Percentiles rank a stretch among this genome's conserved stretches.
These are phyloP conservation scores for Nannochloropsis salina DNA, from an alignment of 108 stramenopile species.

Conservation along the genomic window DNA sequence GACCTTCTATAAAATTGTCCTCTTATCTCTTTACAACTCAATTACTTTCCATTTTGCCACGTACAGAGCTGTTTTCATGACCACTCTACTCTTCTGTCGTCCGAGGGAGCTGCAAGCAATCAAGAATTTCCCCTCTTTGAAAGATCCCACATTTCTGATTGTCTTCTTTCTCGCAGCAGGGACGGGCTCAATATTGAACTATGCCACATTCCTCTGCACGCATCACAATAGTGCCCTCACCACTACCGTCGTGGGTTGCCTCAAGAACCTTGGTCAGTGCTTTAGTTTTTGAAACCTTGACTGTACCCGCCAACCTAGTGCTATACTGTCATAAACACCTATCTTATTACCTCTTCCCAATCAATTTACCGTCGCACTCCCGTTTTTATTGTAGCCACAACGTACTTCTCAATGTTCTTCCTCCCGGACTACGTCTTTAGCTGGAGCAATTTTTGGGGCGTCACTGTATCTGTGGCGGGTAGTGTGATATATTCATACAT, in stretches of 20 bases:
- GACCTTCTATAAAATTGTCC: not conserved
- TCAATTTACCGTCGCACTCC: not conserved
- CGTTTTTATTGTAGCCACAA: constrained; percentile 43
- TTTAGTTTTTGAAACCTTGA: too few species aligned
- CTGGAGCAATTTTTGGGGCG: constrained; percentile 49
- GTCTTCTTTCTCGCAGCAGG: constrained; percentile 25
- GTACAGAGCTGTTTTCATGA: not conserved
- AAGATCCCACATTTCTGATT: not conserved
- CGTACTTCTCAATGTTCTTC: constrained; percentile 56
- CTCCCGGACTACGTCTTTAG: constrained; percentile 56
- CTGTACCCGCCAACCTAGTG: too few species aligned
- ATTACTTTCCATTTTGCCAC: not conserved
- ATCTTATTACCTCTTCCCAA: not conserved
- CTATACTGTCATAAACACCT: not conserved
- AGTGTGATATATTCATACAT: constrained; percentile 51
- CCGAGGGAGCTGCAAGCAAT: not conserved
- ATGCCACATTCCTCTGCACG: constrained; percentile 60
- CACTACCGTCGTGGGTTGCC: constrained; percentile 59
- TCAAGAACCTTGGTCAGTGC: constrained; percentile 46
- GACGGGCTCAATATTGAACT: constrained; percentile 57
- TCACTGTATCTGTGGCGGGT: constrained; percentile 51
- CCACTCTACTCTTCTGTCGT: not conserved
- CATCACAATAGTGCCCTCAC: constrained; percentile 59
- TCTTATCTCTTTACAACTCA: not conserved
- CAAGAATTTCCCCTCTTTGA: not conserved